Evolutionary conservation across 345 rosid species (phyloP).

Genomic region (Durio zibethinus): DNA sequence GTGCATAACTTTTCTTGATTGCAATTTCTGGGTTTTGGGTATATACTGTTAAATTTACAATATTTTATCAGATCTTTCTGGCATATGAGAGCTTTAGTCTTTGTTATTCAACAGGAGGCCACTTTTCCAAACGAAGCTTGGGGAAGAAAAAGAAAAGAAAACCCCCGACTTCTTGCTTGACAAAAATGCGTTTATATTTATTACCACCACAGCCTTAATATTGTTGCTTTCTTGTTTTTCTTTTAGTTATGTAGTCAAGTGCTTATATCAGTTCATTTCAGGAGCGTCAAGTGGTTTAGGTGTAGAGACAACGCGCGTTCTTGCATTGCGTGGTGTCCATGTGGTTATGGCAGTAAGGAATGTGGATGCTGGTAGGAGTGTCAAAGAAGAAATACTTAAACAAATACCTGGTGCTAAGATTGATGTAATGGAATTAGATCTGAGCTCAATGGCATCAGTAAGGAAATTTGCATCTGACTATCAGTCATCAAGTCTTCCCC

Average conservation of each 20-base stretch:
- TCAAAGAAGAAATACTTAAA: conserved; percentile 51
- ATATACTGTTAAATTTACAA: background rate
- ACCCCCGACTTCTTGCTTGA: background rate
- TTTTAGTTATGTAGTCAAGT: background rate
- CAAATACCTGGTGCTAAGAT: conserved; percentile 52
- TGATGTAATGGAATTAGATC: conserved; percentile 76
- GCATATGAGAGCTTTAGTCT: background rate
- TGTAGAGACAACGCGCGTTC: conserved; percentile 62
- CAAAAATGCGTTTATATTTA: background rate
- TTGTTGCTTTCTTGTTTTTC: background rate
- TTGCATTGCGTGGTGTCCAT: conserved; percentile 70
- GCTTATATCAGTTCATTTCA: conserved; percentile 18
- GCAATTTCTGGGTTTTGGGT: background rate
- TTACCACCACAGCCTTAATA: background rate
- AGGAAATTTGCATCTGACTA: conserved; percentile 49
- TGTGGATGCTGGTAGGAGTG: conserved; percentile 48
- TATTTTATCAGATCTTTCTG: background rate
- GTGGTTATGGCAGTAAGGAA: conserved; percentile 70
- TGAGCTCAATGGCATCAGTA: conserved; percentile 64
- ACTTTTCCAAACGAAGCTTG: background rate
- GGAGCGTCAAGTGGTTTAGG: conserved; percentile 86
- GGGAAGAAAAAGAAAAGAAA: background rate
- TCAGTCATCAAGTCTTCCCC: conserved; percentile 37
- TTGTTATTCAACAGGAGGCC: background rate
- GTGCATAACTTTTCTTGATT: background rate